Percentiles rank a stretch among this genome's conserved stretches.
These are phyloP conservation scores for Piedraia hortae DNA, from an alignment of 2,329 filamentous ascomycete species.

Conservation along the genomic window DNA sequence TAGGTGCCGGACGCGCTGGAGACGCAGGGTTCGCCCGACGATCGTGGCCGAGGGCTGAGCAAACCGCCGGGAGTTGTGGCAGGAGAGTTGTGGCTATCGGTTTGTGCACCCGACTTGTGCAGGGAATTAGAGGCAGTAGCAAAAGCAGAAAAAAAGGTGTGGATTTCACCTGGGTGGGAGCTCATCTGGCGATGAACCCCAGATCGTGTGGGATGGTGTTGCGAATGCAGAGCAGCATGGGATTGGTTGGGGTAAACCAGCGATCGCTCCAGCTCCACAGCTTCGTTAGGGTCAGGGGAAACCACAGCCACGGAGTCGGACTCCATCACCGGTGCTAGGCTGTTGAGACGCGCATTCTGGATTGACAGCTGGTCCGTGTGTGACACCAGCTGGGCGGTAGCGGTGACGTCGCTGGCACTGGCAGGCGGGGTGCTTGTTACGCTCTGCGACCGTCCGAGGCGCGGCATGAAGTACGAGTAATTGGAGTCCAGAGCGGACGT, in stretches of 20 bases:
- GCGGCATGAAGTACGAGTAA: too few relatives aligned
- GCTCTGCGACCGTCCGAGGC: too few relatives aligned
- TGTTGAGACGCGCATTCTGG: too few relatives aligned
- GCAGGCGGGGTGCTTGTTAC: too few relatives aligned
- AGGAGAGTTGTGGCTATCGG: conserved; percentile 20
- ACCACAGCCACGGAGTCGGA: too few relatives aligned
- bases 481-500: too few relatives aligned
- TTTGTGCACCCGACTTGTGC: conserved; percentile 15
- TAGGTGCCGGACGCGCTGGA: conserved; percentile 16
- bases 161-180: conserved; percentile 17
- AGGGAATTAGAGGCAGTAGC: conserved; percentile 16
- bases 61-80: conserved; percentile 17
- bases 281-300: too few relatives aligned
- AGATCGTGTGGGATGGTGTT: conserved; percentile 15
- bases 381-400: too few relatives aligned
- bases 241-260: conserved; percentile 22
- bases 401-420: too few relatives aligned
- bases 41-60: conserved; percentile 16
- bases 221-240: conserved; percentile 21
- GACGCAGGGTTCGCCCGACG: conserved; percentile 8
- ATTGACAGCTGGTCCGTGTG: too few relatives aligned
- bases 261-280: conserved; percentile 7
- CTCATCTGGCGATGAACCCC: conserved; percentile 17
- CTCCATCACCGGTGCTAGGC: too few relatives aligned
- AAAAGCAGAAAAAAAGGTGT: conserved; percentile 15